Percentiles rank a stretch among this genome's conserved stretches.
Conservation (phyloP, 2,329 filamentous ascomycete species). For the Monosporascus sp. region DNA sequence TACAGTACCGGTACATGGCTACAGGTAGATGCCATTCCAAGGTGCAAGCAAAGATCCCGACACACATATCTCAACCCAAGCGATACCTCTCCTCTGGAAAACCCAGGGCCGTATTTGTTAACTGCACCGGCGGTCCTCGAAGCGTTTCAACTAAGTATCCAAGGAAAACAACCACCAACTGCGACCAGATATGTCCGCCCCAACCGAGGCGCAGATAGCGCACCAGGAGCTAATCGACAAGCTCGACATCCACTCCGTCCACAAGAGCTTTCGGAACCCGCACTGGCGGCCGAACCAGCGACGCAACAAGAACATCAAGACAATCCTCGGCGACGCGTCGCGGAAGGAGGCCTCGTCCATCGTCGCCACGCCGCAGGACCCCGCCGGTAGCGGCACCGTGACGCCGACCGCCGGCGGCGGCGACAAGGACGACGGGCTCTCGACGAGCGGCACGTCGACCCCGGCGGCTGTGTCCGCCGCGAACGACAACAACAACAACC, state of each 20-base stretch:
- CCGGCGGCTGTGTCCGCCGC: slow-evolving; percentile 37
- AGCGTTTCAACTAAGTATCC: not conserved
- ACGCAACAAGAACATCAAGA: slow-evolving; percentile 98
- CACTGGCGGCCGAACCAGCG: slow-evolving; percentile 90
- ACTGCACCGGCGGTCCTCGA: no score
- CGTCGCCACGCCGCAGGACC: slow-evolving; percentile 69
- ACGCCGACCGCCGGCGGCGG: slow-evolving; percentile 53
- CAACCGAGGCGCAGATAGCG: slow-evolving; percentile 68
- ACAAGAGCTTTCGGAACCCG: slow-evolving; percentile 85
- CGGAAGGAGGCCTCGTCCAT: slow-evolving; percentile 79
- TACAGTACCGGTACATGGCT: no score
- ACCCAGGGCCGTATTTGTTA: no score
- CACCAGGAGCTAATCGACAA: slow-evolving; percentile 84
- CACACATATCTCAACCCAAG: no score
- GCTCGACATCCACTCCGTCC: slow-evolving; percentile 82
- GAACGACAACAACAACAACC: slow-evolving; percentile 25
- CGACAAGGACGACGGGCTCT: slow-evolving; percentile 45
- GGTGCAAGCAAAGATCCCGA: no score
- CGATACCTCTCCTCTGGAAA: no score
- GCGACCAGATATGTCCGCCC: slow-evolving; percentile 56
- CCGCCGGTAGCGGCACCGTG: slow-evolving; percentile 65
- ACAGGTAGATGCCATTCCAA: no score
- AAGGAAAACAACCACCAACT: slow-evolving; percentile 20
- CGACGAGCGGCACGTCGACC: slow-evolving; percentile 54
- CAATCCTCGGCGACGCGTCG: slow-evolving; percentile 83